Evolutionary conservation across 176 grass and related monocot species (phyloP), one percentile per base, ranked within the genome.

Genomic region (Phoenix dactylifera): DNA sequence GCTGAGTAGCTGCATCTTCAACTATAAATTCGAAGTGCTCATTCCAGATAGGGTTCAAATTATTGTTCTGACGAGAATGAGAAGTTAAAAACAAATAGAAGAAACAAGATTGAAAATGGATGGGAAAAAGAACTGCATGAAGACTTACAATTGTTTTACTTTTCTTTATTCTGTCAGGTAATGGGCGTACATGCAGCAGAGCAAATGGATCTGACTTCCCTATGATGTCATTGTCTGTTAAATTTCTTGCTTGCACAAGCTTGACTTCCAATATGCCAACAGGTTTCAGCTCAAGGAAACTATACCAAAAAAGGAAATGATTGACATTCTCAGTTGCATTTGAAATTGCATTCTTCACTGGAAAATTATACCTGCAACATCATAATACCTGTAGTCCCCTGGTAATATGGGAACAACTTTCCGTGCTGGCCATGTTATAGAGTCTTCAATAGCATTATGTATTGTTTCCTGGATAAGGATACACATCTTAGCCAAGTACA

Each of bases 1-100:
- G 74, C 50, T 97, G 92, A 35, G 92, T 97, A 57, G 92, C 80
- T 20, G 85, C 57, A 67, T 97, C 92, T 73, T 97, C 92, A 14
- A 97, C 92, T 75, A 83, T 70, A 68, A 97, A 88, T 80, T 97
- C 92, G 1, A 85, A 97, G 65, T 87, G 87, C 62, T 97, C 87
- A 59, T 97, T 97, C 92, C 92, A 97, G 55, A 97, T 91, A 18
- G 92, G 92, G 48, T 97, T 91, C 69, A 97, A 75, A 80, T 97
- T 87, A 80, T 97, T 97, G 52, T 91, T 91, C 92, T 91, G 79
- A 50, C 73, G 44, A 50, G 66, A 51, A 66, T 69, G 52, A 66
- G 75, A 75, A 20, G 32, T 80, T 58, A 87, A 59, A 62, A 81
- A 22, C 67, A n/a, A 30, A 55, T 58, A 63, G 26, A 60, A 51